Base-by-base conservation (phyloP, 495 filamentous ascomycete species). In the Penicillium subrubescens region DNA sequence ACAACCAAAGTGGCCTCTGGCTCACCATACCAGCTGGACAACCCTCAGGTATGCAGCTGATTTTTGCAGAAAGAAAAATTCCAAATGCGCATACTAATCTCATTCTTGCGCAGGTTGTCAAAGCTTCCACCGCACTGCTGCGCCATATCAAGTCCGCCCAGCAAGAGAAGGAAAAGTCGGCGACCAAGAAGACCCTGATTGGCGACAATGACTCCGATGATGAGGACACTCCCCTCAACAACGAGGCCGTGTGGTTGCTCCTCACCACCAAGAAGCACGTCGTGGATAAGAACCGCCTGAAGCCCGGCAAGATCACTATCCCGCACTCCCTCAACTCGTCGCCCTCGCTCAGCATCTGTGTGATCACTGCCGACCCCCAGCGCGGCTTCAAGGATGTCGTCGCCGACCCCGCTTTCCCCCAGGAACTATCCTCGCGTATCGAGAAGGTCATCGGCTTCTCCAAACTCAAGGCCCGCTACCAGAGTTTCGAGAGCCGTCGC, bases 251-350 rank as follows among this genome's bases (percentile, higher is more conserved):
- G 59, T 96, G 91, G 90, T 86, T 99, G 35, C 87, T 88, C 12
- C 79, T 99, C 56, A 91, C 92, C 52, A 97, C 93, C 51, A 98
- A 98, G 79, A 92, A 91, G 77, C 91, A 95, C 73, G 88, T 94
- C 60, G 81, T 86, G 59, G 88, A 93, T 71, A 85, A 85, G 69
- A 87, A 88, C 73, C 85, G 85, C 46, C 83, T 97, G 58, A 96
- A 96, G 81, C 94, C 95, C 31, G 81, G 82, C 51, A 90, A 88
- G 70, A 84, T 90, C 69, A 69, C 52, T 60, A 70, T 84, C 54
- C 91, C 92, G 14, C 87, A 95, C 74, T 81, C 91, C 5, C 84
- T 95, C 37, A 89, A 90, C 78, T 74, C 77, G 52, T 79, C 85
- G 56, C 76, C 83, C 33, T 84, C 79, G 44, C 81, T 86, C 57